Evolutionary conservation across 139 green algal species (phyloP), one percentile per base, ranked within the genome.

Genomic region (Tetradesmus lagerheimii): DNA sequence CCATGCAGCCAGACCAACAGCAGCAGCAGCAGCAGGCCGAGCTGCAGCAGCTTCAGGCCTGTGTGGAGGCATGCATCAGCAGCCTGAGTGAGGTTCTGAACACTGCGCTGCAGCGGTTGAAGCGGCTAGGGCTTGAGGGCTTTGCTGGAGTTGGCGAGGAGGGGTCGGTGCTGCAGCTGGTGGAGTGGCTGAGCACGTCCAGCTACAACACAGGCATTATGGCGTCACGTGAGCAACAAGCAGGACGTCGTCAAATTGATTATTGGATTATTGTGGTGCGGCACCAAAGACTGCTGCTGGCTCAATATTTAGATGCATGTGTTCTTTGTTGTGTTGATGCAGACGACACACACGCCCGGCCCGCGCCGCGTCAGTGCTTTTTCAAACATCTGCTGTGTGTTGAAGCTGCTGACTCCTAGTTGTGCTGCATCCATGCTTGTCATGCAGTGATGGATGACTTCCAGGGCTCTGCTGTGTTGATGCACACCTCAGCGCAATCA

Each of bases 151-250:
- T 14, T 64, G 50, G 71, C 1, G 71, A 76, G 35, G 83, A 78
- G 62, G 27, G 23, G 2, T 35, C 37, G 27, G 83, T 43, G 16
- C 15, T 57, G 31, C 57, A 80, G 39, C 83, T 53, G 20, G 1
- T 88, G 62, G 83, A 88, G 83, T 88, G 83, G 83, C 43, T 88
- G 14, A 43, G 37, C 43, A 37, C 27, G 29, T 62, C 9, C n/a
- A 47, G 41, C 23, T 88, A 47, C 41, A 88, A 88, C 62, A 57
- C 83, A 39, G 83, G 37, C 9, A 27, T 88, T 37, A 8, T 34
- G n/a, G 57, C 62, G 20, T 31, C 83, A 88, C 2, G 83, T 88
- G 62, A 29, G 83, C 25, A 11, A 6, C 2, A 4, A 38, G 23
- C 15, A 35, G n/a, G n/a, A n/a, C n/a, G n/a, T n/a, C n/a, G n/a